Percentiles rank a stretch among this genome's conserved stretches.
These are phyloP conservation scores for Chamaecyparis obtusa DNA, from an alignment of 75 land plant genomes.

Conservation along the genomic window DNA sequence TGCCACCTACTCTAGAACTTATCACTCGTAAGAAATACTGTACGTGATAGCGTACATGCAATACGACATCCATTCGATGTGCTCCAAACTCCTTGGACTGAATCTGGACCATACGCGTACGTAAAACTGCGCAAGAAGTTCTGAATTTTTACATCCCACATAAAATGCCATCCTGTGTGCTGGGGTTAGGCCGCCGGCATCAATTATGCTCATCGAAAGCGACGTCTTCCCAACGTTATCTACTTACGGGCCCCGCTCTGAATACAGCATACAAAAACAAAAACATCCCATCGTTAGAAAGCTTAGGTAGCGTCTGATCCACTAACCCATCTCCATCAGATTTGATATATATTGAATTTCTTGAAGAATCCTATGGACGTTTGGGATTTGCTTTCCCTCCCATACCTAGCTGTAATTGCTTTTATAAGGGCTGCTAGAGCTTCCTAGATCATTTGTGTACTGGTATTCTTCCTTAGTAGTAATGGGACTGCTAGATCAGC, in stretches of 20 bases:
- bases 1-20: too few species aligned
- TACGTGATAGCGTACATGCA: too few species aligned
- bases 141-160: too few species aligned
- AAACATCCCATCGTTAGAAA: background rate
- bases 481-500: constrained; percentile 58
- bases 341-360: background rate
- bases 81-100: too few species aligned
- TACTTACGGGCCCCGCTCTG: background rate
- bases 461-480: background rate
- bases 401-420: background rate
- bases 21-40: too few species aligned
- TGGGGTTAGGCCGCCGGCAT: too few species aligned
- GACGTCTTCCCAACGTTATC: background rate
- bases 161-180: too few species aligned
- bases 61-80: too few species aligned
- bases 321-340: background rate
- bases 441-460: background rate
- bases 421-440: background rate
- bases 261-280: background rate
- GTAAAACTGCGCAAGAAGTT: too few species aligned
- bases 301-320: background rate
- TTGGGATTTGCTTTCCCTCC: background rate
- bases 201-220: background rate
- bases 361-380: background rate
- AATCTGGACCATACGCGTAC: too few species aligned